phyloP scores from a whole-genome alignment of 352 stramenopile genomes.

The Pythium phragmiticola region DNA sequence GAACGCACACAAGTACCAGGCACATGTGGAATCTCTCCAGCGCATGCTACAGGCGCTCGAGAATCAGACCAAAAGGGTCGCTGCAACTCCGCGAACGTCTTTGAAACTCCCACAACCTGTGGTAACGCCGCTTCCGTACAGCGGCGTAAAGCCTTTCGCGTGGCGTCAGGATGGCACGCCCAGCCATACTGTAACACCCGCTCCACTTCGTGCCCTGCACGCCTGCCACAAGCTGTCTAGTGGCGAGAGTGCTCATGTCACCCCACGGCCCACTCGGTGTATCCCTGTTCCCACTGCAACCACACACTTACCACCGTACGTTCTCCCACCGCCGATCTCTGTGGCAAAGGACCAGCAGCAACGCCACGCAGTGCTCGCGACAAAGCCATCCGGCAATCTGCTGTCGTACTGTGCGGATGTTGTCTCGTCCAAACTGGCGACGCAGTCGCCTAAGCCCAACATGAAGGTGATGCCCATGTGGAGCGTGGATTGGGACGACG shows the following conservation, averaged over 20 bases:
- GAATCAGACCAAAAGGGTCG: neutral
- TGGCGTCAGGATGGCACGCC: conserved; percentile 6
- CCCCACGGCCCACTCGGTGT: neutral
- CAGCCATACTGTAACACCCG: neutral
- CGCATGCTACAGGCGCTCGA: conserved; percentile 6
- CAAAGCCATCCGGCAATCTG: conserved; percentile 30
- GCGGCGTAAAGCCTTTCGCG: conserved; percentile 14
- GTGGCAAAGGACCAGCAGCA: neutral
- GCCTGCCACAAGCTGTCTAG: neutral
- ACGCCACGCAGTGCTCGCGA: conserved; percentile 7
- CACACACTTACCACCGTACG: neutral
- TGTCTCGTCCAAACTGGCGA: conserved; percentile 26
- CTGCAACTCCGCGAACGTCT: neutral
- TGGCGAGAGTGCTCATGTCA: neutral
- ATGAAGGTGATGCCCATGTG: conserved; percentile 40
- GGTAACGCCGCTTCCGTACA: conserved; percentile 4
- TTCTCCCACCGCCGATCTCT: conserved; percentile 2
- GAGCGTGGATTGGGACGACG: conserved; percentile 11
- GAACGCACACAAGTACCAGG: conserved; percentile 9
- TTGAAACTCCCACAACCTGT: neutral
- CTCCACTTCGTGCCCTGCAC: neutral
- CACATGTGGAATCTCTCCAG: conserved; percentile 6
- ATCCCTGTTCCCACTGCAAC: neutral
- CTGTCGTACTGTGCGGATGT: conserved; percentile 50
- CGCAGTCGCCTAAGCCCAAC: conserved; percentile 23